phyloP scores from a whole-genome alignment of 306 rosid genomes.

The Fagus sylvatica region DNA sequence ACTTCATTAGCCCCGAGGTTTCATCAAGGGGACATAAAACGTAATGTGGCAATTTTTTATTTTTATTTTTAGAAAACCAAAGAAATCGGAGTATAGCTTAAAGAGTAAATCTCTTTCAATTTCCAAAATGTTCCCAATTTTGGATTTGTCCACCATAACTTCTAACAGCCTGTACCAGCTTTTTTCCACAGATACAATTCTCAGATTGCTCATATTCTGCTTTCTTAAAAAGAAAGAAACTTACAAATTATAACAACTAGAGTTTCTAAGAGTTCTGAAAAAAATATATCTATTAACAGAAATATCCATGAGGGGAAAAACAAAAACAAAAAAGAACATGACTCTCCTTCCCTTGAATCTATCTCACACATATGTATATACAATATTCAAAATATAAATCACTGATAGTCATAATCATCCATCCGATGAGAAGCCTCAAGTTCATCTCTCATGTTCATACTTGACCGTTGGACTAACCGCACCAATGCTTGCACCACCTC shows the following conservation, averaged over 20 bases:
- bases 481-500: conserved; percentile 78
- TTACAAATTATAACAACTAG: background rate
- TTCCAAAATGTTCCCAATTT: no score
- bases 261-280: background rate
- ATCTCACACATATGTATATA: conserved; percentile 2
- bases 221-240: background rate
- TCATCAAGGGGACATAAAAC: no score
- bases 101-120: no score
- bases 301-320: background rate
- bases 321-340: background rate
- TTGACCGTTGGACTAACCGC: conserved; percentile 60
- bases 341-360: conserved; percentile 1
- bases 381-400: background rate
- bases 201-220: background rate
- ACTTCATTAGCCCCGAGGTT: no score
- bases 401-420: conserved; percentile 45
- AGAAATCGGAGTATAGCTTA: no score
- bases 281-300: background rate
- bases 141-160: no score
- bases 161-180: background rate
- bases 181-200: background rate
- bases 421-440: conserved; percentile 46
- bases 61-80: no score
- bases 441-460: conserved; percentile 57
- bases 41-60: no score